A percentile compares a stretch with the other conserved stretches of the same genome.
Evolutionary conservation across 2,329 filamentous ascomycete genomes (phyloP).

Genomic region (Clonostachys rhizophaga): DNA sequence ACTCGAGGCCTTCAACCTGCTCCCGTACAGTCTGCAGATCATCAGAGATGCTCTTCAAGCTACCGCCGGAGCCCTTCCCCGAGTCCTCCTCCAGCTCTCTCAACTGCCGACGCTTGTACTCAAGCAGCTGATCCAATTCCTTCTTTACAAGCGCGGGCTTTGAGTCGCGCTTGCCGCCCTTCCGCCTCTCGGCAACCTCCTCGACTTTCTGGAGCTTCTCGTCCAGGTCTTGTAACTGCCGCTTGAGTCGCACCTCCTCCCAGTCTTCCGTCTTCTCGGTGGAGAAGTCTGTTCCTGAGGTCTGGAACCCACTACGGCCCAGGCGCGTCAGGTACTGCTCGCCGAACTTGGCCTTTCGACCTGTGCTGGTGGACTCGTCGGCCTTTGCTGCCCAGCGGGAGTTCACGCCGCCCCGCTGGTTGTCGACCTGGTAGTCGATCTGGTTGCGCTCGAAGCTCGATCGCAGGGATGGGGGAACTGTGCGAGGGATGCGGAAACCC

Average conservation of each 20-base stretch:
- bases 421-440: constrained; percentile 93
- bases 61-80: constrained; percentile 67
- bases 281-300: constrained; percentile 86
- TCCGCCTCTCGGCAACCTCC: constrained; percentile 61
- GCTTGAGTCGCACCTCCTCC: constrained; percentile 94
- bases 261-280: constrained; percentile 86
- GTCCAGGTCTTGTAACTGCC: constrained; percentile 85
- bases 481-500: constrained; percentile 88
- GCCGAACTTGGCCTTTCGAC: constrained; percentile 94
- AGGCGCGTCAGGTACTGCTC: constrained; percentile 93
- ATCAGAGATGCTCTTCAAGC: constrained; percentile 72
- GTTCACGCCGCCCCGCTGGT: constrained; percentile 56
- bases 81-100: constrained; percentile 70
- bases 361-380: constrained; percentile 76
- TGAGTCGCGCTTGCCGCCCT: constrained; percentile 62
- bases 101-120: constrained; percentile 85
- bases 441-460: constrained; percentile 91
- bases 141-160: constrained; percentile 91
- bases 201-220: constrained; percentile 82
- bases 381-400: constrained; percentile 76
- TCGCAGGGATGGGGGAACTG: constrained; percentile 85
- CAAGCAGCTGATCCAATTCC: constrained; percentile 87
- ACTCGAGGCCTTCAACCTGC: constrained; percentile 86
- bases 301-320: constrained; percentile 76
- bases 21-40: constrained; percentile 89